These are phyloP conservation scores for Trichoderma arundinaceum DNA, from an alignment of 2,329 filamentous ascomycete genomes.

Conservation along the genomic window DNA sequence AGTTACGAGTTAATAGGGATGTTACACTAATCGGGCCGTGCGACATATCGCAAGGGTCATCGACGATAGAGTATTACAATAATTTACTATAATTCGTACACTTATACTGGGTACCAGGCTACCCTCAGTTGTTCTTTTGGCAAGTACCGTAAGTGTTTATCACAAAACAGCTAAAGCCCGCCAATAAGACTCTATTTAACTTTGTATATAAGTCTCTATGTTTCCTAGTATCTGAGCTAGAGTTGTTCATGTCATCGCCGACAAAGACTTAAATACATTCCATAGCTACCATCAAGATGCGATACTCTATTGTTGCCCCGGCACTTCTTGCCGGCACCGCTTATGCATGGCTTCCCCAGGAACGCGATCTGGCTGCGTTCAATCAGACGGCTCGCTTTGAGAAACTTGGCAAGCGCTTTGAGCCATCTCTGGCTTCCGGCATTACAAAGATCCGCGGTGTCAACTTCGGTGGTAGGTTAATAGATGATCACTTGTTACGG, in stretches of 20 bases:
- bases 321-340: constrained; percentile 36
- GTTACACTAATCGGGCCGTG: constrained; percentile 15
- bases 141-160: neutral
- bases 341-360: constrained; percentile 42
- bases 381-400: constrained; percentile 43
- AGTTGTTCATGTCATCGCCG: neutral
- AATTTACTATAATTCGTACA: no score
- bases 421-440: constrained; percentile 37
- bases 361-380: constrained; percentile 43
- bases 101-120: neutral
- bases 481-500: no score
- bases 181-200: constrained; percentile 4
- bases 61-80: neutral
- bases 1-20: constrained; percentile 8
- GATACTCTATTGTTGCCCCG: constrained; percentile 37
- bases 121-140: neutral
- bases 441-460: constrained; percentile 56
- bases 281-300: constrained; percentile 34
- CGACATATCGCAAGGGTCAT: neutral
- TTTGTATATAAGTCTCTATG: constrained; percentile 16
- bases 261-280: neutral
- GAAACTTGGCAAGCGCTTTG: constrained; percentile 43
- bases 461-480: constrained; percentile 55
- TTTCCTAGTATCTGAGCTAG: neutral
- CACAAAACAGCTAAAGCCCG: neutral